These are phyloP conservation scores for Lumnitzera littorea DNA, from an alignment of 345 rosid genomes.

Conservation along the genomic window DNA sequence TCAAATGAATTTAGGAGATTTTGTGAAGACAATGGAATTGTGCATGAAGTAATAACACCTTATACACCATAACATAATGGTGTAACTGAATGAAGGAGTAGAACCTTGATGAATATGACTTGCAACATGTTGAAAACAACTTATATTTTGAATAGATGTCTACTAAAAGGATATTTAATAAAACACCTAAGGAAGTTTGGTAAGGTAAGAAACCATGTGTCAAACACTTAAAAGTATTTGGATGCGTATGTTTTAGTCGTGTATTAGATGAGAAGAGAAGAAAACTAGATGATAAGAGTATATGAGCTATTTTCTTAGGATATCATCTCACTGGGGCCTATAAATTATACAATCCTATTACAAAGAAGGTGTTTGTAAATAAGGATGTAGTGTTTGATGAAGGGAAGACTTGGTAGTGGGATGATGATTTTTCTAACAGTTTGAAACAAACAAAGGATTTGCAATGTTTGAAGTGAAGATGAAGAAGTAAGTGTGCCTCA, in stretches of 20 bases:
- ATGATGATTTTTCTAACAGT: not conserved
- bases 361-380: not conserved
- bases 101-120: not conserved
- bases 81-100: not conserved
- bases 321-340: not conserved
- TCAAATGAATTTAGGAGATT: too few species aligned
- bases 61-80: too few species aligned
- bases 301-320: not conserved
- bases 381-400: not conserved
- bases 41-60: too few species aligned
- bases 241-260: not conserved
- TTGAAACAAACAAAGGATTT: fast-evolving
- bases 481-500: too few species aligned
- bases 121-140: not conserved
- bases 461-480: too few species aligned
- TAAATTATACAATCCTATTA: not conserved
- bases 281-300: too few species aligned
- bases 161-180: not conserved
- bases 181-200: conserved; percentile 1
- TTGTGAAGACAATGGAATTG: too few species aligned
- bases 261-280: not conserved
- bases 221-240: not conserved
- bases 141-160: not conserved
- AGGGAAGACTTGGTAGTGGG: not conserved
- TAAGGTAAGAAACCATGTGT: not conserved